A percentile compares a stretch with the other conserved stretches of the same genome.
phyloP scores from a whole-genome alignment of 257 asterid species.

The Solanum pinnatisectum region DNA sequence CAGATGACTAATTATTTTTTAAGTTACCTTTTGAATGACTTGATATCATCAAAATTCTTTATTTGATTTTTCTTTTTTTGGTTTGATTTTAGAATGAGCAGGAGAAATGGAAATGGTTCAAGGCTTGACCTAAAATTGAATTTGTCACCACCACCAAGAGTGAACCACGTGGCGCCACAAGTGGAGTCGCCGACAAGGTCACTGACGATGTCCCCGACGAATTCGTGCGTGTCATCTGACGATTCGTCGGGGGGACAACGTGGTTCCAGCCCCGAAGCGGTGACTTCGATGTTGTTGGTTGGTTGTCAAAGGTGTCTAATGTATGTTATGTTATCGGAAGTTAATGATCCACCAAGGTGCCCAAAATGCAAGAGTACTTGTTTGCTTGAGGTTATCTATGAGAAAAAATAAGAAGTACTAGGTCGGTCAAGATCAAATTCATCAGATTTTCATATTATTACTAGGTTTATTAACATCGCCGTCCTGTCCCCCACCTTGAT shows the following conservation, averaged over 20 bases:
- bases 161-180: background rate
- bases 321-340: slow-evolving; percentile 83
- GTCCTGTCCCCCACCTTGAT: background rate
- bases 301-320: slow-evolving; percentile 86
- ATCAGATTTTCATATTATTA: background rate
- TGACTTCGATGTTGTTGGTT: slow-evolving; percentile 23
- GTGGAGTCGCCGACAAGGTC: slow-evolving; percentile 42
- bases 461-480: background rate
- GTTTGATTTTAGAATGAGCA: background rate
- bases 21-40: background rate
- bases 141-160: slow-evolving; percentile 47
- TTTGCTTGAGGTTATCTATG: slow-evolving; percentile 48
- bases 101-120: slow-evolving; percentile 26
- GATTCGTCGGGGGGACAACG: slow-evolving; percentile 39
- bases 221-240: slow-evolving; percentile 66
- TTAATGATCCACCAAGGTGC: slow-evolving; percentile 64
- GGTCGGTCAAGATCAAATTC: background rate
- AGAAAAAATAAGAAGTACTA: background rate
- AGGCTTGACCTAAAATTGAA: slow-evolving; percentile 46
- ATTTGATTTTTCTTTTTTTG: background rate
- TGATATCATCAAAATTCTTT: background rate
- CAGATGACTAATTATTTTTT: background rate
- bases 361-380: slow-evolving; percentile 91
- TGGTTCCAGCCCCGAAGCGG: slow-evolving; percentile 38
- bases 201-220: slow-evolving; percentile 25